Conservation (phyloP, 2,329 filamentous ascomycete species). For the Curvularia verruculosa region DNA sequence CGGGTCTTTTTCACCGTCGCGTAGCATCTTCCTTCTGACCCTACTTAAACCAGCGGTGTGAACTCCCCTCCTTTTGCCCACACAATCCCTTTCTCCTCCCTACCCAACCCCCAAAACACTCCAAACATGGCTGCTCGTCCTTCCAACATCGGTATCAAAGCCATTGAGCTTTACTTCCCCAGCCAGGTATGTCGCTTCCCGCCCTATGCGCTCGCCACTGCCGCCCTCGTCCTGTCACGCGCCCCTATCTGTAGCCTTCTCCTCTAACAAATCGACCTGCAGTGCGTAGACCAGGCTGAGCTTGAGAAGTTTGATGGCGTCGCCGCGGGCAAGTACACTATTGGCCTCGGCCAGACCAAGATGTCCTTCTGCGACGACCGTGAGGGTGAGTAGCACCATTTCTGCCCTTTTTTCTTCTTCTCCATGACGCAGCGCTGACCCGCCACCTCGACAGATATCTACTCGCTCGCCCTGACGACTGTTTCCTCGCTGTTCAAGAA, state of each 20-base stretch:
- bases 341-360: constrained; percentile 61
- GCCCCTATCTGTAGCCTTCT: constrained; percentile 15
- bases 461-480: constrained; percentile 60
- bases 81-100: constrained; percentile 24
- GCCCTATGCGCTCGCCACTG: constrained; percentile 3
- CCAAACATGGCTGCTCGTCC: constrained; percentile 54
- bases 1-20: constrained; percentile 45
- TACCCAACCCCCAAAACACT: constrained; percentile 21
- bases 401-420: neutral
- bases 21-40: constrained; percentile 24
- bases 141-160: constrained; percentile 60
- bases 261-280: constrained; percentile 26
- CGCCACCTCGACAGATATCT: constrained; percentile 53
- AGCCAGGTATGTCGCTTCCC: constrained; percentile 53
- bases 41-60: constrained; percentile 49
- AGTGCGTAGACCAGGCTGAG: constrained; percentile 61
- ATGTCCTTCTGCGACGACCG: constrained; percentile 63
- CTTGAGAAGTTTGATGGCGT: constrained; percentile 63
- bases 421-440: constrained; percentile 19
- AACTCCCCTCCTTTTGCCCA: constrained; percentile 27
- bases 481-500: constrained; percentile 60
- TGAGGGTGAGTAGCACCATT: constrained; percentile 51
- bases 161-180: constrained; percentile 62
- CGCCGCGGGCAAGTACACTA: constrained; percentile 59
- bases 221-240: constrained; percentile 3